Evolutionary conservation across 768 basidiomycete genomes (phyloP).

Genomic region (Lactarius indigo): DNA sequence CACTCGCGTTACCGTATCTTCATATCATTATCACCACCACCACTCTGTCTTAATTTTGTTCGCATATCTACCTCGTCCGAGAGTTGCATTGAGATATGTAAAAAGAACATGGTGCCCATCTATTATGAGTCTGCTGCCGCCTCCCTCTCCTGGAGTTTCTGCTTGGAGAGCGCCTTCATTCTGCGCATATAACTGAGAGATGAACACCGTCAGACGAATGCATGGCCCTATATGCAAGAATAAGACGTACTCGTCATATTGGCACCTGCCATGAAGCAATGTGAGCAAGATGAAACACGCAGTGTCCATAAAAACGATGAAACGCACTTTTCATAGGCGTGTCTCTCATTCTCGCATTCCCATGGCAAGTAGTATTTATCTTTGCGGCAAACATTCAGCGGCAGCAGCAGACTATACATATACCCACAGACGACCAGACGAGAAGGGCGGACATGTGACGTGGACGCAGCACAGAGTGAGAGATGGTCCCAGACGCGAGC

Average conservation of each 20-base stretch:
- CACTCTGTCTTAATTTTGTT: conserved; percentile 11
- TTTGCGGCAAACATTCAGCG: conserved; percentile 82
- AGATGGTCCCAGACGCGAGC: not conserved
- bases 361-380: conserved; percentile 79
- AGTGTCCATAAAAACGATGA: not conserved
- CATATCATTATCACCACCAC: not conserved
- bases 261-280: conserved; percentile 55
- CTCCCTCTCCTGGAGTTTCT: conserved; percentile 49
- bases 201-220: conserved; percentile 7
- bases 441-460: not conserved
- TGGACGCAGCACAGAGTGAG: not conserved
- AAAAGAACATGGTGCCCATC: not conserved
- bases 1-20: not conserved
- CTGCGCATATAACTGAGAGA: conserved; percentile 71
- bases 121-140: conserved; percentile 33
- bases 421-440: not conserved
- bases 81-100: conserved; percentile 2
- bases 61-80: not conserved
- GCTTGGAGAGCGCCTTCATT: conserved; percentile 80
- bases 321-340: conserved; percentile 80
- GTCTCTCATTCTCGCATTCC: conserved; percentile 89
- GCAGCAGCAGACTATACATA: conserved; percentile 66
- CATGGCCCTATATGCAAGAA: conserved; percentile 5
- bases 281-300: not conserved
- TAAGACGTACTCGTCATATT: conserved; percentile 78